Percentiles rank a stretch among this genome's conserved stretches.
Conservation (phyloP, 1,284 basidiomycete genomes). For the Rhodofomes roseus region DNA sequence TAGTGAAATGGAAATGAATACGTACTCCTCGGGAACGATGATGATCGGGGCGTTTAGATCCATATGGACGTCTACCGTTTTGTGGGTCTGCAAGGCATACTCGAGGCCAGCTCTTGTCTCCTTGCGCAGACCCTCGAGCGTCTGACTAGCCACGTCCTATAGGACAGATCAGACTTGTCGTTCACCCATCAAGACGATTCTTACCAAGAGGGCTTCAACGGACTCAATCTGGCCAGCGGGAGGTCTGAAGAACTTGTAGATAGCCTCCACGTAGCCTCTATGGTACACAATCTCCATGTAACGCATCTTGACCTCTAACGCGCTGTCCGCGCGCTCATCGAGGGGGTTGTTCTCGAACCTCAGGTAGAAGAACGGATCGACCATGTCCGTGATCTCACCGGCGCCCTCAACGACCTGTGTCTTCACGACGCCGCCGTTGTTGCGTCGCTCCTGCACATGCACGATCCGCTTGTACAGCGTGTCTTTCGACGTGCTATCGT, state of each 20-base stretch:
- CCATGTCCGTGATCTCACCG: conserved; percentile 27
- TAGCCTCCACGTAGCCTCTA: conserved; percentile 88
- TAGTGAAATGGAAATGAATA: conserved; percentile 2
- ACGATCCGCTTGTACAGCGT: conserved; percentile 93
- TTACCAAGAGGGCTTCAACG: conserved; percentile 82
- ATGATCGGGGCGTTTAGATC: conserved; percentile 98
- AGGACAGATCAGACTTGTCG: conserved; percentile 7
- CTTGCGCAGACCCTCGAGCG: conserved; percentile 91
- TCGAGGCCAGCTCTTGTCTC: conserved; percentile 96
- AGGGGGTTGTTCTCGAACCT: conserved; percentile 94
- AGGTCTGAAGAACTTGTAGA: conserved; percentile 92
- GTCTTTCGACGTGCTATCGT: conserved; percentile 84
- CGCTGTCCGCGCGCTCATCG: conserved; percentile 91
- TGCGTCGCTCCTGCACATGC: conserved; percentile 70
- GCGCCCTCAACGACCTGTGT: conserved; percentile 27
- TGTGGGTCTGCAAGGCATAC: conserved; percentile 89
- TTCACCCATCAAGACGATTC: conserved; percentile 21
- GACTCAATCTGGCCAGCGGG: conserved; percentile 95
- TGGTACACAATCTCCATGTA: conserved; percentile 99
- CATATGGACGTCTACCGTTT: conserved; percentile 94
- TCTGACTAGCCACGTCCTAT: conserved; percentile 90
- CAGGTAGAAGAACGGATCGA: conserved; percentile 88
- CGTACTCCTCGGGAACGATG: conserved; percentile 91
- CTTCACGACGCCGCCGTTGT: conserved; percentile 19
- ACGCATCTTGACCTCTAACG: conserved; percentile 87